These are phyloP conservation scores for Kwoniella shivajii DNA, from an alignment of 1,284 basidiomycete species.

Conservation along the genomic window DNA sequence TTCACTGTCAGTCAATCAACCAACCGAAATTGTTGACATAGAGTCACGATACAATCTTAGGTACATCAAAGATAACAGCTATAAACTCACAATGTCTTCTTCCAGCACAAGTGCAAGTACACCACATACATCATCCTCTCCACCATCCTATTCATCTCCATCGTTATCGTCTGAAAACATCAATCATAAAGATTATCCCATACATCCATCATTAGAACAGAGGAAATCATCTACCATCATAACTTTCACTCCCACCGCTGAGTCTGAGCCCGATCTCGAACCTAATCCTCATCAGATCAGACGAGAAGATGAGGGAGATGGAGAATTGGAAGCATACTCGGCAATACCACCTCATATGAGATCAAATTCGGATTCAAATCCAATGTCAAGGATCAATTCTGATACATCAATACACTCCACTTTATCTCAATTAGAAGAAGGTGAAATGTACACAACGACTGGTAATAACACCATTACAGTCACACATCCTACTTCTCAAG, in stretches of 20 bases:
- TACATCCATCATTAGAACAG: not conserved
- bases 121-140: constrained; percentile 12
- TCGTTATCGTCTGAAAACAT: not conserved
- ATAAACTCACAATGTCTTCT: too few species aligned
- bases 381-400: not conserved
- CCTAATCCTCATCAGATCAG: too few species aligned
- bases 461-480: not conserved
- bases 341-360: constrained; percentile 14
- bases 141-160: constrained; percentile 10
- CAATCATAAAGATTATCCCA: not conserved
- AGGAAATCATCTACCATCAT: constrained; percentile 9
- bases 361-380: not conserved
- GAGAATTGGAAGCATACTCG: not conserved
- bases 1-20: too few species aligned
- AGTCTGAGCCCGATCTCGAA: too few species aligned
- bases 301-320: not conserved
- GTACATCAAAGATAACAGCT: too few species aligned
- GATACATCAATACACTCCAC: too few species aligned
- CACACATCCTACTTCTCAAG: not conserved
- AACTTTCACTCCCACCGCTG: too few species aligned
- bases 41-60: too few species aligned
- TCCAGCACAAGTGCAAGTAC: too few species aligned
- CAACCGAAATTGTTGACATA: too few species aligned
- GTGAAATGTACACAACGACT: not conserved
- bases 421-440: constrained; percentile 19